Evolutionary conservation across 176 grass and related monocot genomes (phyloP).

Genomic region (Calamus simplicifolius): DNA sequence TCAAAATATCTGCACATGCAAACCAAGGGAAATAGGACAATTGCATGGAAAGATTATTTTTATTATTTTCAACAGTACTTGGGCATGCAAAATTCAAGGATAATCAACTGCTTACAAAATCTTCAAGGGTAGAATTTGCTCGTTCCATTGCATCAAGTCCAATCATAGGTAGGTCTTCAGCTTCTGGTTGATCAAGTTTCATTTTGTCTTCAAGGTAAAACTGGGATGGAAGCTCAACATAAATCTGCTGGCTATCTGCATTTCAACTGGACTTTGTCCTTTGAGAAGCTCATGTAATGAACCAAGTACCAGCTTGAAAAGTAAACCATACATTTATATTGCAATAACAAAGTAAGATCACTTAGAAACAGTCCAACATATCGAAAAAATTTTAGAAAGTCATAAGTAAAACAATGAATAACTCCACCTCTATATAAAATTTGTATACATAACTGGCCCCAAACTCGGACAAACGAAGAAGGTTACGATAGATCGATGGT

Average conservation of each 20-base stretch:
- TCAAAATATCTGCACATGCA: too few species aligned
- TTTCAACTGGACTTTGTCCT: background rate
- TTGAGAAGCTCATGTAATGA: background rate
- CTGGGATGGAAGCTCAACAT: conserved; percentile 10
- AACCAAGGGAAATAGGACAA: too few species aligned
- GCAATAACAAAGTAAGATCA: background rate
- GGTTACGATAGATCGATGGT: too few species aligned
- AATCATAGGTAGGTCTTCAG: conserved; percentile 36
- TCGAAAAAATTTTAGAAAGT: too few species aligned
- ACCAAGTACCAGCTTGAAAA: background rate
- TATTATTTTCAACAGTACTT: too few species aligned
- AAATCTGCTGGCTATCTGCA: conserved; percentile 26
- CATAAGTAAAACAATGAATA: too few species aligned
- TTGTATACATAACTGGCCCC: too few species aligned
- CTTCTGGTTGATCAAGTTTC: conserved; percentile 9
- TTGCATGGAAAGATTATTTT: too few species aligned
- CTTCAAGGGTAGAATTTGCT: conserved; percentile 79
- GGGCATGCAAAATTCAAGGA: background rate
- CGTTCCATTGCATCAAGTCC: conserved; percentile 60
- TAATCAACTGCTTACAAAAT: conserved; percentile 53
- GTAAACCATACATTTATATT: background rate
- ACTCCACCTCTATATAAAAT: too few species aligned
- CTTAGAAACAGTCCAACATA: background rate
- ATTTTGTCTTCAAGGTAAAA: conserved; percentile 6
- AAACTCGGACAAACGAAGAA: too few species aligned